Percentiles rank a stretch among this genome's conserved stretches.
These are phyloP conservation scores for Didymella lethalis DNA, from an alignment of 2,329 filamentous ascomycete genomes.

Conservation along the genomic window DNA sequence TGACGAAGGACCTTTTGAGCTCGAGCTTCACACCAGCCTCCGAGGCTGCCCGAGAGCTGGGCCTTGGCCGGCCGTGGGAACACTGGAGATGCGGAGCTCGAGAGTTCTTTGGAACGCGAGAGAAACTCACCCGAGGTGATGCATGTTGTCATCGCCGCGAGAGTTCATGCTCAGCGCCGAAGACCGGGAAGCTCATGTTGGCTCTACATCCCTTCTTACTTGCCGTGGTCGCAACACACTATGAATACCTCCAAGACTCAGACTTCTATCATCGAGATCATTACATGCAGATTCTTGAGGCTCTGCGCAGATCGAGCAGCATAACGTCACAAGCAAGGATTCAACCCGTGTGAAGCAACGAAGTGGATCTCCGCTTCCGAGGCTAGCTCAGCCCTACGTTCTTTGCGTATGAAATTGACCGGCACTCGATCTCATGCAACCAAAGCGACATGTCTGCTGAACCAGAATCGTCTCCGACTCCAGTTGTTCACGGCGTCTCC, in stretches of 20 bases:
- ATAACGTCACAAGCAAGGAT: slow-evolving; percentile 23
- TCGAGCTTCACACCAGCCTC: slow-evolving; percentile 26
- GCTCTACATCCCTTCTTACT: neutral
- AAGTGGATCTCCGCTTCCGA: slow-evolving; percentile 22
- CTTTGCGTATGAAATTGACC: neutral
- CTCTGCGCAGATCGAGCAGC: slow-evolving; percentile 13
- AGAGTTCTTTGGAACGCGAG: slow-evolving; percentile 12
- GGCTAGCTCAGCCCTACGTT: slow-evolving; percentile 34
- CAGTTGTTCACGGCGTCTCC: slow-evolving; percentile 37
- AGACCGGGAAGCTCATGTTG: neutral
- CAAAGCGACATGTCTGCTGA: slow-evolving; percentile 16
- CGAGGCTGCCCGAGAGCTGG: slow-evolving; percentile 19
- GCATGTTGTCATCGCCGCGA: neutral
- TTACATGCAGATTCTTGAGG: slow-evolving; percentile 5
- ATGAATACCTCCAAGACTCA: neutral
- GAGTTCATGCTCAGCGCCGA: neutral
- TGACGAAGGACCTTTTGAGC: slow-evolving; percentile 27
- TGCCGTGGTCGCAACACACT: neutral
- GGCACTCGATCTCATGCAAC: neutral
- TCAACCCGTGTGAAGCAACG: slow-evolving; percentile 6
- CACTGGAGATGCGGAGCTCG: slow-evolving; percentile 35
- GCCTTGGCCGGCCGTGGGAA: slow-evolving; percentile 40
- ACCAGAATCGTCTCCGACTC: slow-evolving; percentile 1
- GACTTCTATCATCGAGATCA: neutral
- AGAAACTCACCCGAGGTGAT: slow-evolving; percentile 21